Conservation (phyloP, 345 rosid genomes). For the Citrus hindsii region DNA sequence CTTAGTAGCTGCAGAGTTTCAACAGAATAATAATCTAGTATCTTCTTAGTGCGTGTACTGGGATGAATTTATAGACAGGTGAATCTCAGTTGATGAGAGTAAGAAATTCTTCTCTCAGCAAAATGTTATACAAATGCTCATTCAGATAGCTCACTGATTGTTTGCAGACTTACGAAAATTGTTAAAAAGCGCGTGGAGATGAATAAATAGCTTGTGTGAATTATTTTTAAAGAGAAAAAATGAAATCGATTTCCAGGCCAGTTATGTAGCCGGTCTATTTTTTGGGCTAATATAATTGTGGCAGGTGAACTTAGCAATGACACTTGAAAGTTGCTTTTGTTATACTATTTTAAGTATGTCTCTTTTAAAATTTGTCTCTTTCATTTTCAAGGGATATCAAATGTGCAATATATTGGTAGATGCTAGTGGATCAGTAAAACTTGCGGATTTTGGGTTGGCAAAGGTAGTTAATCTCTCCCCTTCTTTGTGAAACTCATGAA, state of each 20-base stretch:
- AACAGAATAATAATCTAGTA: not conserved
- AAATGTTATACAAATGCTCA: not conserved
- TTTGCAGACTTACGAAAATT: not conserved
- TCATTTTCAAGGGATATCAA: constrained; percentile 66
- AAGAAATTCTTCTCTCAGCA: no score
- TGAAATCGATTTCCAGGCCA: no score
- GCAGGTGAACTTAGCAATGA: not conserved
- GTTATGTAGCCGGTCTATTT: no score
- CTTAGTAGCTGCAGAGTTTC: not conserved
- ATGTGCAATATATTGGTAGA: constrained; percentile 85
- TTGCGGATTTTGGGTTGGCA: constrained; percentile 96
- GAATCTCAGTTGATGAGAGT: no score
- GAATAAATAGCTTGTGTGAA: not conserved
- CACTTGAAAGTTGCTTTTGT: not conserved
- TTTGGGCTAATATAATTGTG: not conserved
- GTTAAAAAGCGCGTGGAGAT: not conserved
- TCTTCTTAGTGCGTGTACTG: not conserved
- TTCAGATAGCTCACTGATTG: not conserved
- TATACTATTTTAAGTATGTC: not conserved
- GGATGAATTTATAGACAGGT: no score
- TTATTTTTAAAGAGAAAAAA: no score
- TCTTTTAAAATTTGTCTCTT: constrained; percentile 3
- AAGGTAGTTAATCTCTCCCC: constrained; percentile 44
- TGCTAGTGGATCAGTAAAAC: constrained; percentile 72
- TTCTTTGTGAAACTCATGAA: not conserved